Evolutionary conservation across 257 asterid genomes (phyloP).

Genomic region (Anisodus acutangulus): DNA sequence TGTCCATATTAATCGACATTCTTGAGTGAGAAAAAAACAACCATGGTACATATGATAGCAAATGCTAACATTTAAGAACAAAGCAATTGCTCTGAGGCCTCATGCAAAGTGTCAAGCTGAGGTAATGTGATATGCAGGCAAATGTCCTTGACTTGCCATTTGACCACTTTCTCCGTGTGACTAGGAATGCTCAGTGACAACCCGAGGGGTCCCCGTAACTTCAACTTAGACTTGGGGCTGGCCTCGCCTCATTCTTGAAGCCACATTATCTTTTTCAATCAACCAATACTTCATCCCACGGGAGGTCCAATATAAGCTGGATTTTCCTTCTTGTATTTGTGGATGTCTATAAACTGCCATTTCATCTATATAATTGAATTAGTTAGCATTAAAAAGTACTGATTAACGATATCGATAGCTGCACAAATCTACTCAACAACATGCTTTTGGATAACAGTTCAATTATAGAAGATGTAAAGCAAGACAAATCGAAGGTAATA

Average conservation of each 20-base stretch:
- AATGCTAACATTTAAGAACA: neutral
- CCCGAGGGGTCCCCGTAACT: neutral
- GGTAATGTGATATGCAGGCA: neutral
- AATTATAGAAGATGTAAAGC: neutral
- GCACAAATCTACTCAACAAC: neutral
- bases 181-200: neutral
- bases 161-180: neutral
- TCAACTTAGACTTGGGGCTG: neutral
- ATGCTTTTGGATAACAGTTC: neutral
- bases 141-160: neutral
- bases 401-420: neutral
- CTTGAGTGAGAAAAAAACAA: neutral
- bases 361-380: neutral
- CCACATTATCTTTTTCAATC: neutral
- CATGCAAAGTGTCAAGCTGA: neutral
- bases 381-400: neutral
- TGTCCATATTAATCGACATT: neutral
- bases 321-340: constrained; percentile 1
- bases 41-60: neutral
- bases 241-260: neutral
- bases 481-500: neutral
- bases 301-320: neutral
- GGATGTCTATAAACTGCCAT: neutral
- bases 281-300: neutral
- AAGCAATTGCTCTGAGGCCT: constrained; percentile 16